Evolutionary conservation across 1,284 basidiomycete species (phyloP), one percentile per base, ranked within the genome.

Genomic region (Sanguinoderma infundibulare): DNA sequence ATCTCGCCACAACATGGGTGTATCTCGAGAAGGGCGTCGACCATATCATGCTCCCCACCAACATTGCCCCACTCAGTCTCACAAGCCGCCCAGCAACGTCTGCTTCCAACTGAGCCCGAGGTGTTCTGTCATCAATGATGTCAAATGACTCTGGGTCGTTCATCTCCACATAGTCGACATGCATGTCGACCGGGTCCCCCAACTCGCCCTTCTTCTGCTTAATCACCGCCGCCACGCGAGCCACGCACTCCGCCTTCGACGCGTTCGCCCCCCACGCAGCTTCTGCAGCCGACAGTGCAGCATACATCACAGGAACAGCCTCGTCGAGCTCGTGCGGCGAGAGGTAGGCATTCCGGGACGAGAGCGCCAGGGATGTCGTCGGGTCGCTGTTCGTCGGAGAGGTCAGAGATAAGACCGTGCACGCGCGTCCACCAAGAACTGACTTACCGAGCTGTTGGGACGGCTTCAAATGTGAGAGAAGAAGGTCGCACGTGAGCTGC

Each of bases 271-370:
- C 70, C 89, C 90, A 95, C 0, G 79, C 80, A 0, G 68, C 58
- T 53, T 85, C 75, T 0, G 85, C 92, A 1, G 79, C 80, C 8
- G 76, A 72, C 2, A 98, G 80, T 0, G 95, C 95, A 14, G 82
- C 79, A 70, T 89, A 85, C 1, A 99, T 83, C 0, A 85, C 83
- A 0, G 91, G 85, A 0, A 97, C 95, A n/a, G 66, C 69, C 30
- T 87, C 80, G 34, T 76, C 72, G 1, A 89, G 83, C 66, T 96
- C 95, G 20, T 79, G 71, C 0, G 75, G 64, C 0, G 87, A 83
- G 26, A 99, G 86, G 73, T 98, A 98, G 6, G 86, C 86, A 73
- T 99, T 99, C 4, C 98, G 84, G 20, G 95, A 98, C 28, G 94
- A 96, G 20, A 98, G 84, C 0, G 97, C 97, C 20, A 99, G 84